phyloP scores from a whole-genome alignment of 2,329 filamentous ascomycete genomes.

The Claviceps fusiformis region DNA sequence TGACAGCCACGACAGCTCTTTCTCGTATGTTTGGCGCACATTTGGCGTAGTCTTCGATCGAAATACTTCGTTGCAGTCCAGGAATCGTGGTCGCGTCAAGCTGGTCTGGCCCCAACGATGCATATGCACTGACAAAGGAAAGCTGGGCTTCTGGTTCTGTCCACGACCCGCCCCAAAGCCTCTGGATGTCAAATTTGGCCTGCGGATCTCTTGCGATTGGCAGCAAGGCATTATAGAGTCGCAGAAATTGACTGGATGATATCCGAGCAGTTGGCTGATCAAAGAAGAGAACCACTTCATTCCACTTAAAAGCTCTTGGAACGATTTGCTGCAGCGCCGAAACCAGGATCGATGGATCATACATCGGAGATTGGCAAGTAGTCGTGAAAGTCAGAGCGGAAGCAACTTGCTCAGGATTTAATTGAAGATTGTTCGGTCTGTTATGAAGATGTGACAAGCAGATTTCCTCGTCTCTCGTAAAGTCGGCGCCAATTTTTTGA shows the following conservation, averaged over 20 bases:
- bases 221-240: slow-evolving; percentile 65
- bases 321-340: slow-evolving; percentile 49
- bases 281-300: slow-evolving; percentile 63
- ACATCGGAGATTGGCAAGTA: slow-evolving; percentile 41
- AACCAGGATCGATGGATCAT: slow-evolving; percentile 43
- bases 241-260: slow-evolving; percentile 66
- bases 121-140: slow-evolving; percentile 83
- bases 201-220: slow-evolving; percentile 48
- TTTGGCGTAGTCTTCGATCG: slow-evolving; percentile 40
- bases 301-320: slow-evolving; percentile 52
- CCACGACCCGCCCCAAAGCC: slow-evolving; percentile 85
- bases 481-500: slow-evolving; percentile 59
- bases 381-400: slow-evolving; percentile 57
- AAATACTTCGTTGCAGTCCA: slow-evolving; percentile 65
- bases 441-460: slow-evolving; percentile 41
- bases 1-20: slow-evolving; percentile 49
- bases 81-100: slow-evolving; percentile 79
- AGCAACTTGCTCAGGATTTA: slow-evolving; percentile 72
- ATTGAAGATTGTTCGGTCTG: slow-evolving; percentile 40
- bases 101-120: slow-evolving; percentile 59
- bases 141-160: slow-evolving; percentile 74
- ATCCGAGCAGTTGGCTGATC: slow-evolving; percentile 67
- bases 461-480: slow-evolving; percentile 62
- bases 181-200: slow-evolving; percentile 62
- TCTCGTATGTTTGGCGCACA: slow-evolving; percentile 36